Evolutionary conservation across 2,329 filamentous ascomycete species (phyloP).

Genomic region (Xylaria sp.): DNA sequence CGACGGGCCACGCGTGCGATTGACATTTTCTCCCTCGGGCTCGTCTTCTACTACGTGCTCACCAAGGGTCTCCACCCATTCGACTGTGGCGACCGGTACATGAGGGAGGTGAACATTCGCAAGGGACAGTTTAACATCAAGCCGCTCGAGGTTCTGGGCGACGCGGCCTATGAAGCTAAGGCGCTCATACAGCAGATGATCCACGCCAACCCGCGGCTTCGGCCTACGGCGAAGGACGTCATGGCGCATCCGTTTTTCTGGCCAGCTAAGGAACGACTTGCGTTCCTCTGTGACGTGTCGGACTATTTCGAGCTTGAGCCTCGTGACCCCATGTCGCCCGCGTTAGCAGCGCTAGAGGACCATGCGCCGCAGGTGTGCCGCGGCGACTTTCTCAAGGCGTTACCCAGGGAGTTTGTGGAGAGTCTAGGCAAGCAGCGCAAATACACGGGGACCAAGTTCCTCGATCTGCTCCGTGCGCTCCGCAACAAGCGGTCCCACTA

Average conservation of each 20-base stretch:
- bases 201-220: slow-evolving; percentile 65
- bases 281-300: slow-evolving; percentile 94
- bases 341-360: slow-evolving; percentile 65
- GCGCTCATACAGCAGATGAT: slow-evolving; percentile 89
- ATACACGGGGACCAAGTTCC: slow-evolving; percentile 81
- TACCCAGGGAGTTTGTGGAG: slow-evolving; percentile 85
- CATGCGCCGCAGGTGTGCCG: slow-evolving; percentile 61
- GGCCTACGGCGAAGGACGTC: slow-evolving; percentile 48
- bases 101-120: slow-evolving; percentile 96
- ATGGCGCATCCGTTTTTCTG: slow-evolving; percentile 95
- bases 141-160: slow-evolving; percentile 75
- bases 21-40: slow-evolving; percentile 94
- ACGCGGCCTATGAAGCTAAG: slow-evolving; percentile 84
- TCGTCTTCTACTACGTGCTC: slow-evolving; percentile 99
- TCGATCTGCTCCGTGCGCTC: slow-evolving; percentile 87
- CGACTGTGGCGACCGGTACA: slow-evolving; percentile 91
- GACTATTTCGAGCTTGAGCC: slow-evolving; percentile 96
- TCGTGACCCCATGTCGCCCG: slow-evolving; percentile 76
- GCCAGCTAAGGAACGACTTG: slow-evolving; percentile 84
- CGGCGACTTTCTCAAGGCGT: slow-evolving; percentile 76
- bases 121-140: slow-evolving; percentile 80
- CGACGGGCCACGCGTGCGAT: slow-evolving; percentile 93
- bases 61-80: slow-evolving; percentile 92
- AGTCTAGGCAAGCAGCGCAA: slow-evolving; percentile 93
- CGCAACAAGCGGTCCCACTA: slow-evolving; percentile 98